A percentile compares a stretch with the other conserved stretches of the same genome.
These are phyloP conservation scores for Schizophyllum commune DNA, from an alignment of 1,284 basidiomycete genomes.

Conservation along the genomic window DNA sequence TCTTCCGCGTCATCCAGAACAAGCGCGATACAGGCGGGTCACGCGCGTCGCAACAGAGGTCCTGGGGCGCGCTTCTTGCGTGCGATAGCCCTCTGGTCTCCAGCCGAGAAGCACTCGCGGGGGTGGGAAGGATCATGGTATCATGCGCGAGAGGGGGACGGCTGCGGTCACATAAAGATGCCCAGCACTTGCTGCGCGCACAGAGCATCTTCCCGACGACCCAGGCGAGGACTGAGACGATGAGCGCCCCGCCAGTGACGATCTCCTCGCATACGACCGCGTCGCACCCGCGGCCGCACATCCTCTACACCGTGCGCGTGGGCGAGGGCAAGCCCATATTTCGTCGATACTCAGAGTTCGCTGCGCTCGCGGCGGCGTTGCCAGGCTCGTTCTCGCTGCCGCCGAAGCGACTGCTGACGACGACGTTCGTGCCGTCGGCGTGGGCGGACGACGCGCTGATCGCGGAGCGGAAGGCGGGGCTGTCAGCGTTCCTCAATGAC, in stretches of 20 bases:
- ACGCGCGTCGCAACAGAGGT: background rate
- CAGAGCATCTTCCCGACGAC: background rate
- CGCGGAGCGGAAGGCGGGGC: slow-evolving; percentile 41
- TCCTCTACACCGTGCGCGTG: slow-evolving; percentile 30
- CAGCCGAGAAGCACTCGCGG: background rate
- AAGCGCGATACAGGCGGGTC: background rate
- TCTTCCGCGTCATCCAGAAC: background rate
- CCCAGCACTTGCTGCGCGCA: background rate
- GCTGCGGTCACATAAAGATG: background rate
- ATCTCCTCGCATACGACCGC: slow-evolving; percentile 41
- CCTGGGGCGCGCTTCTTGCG: background rate
- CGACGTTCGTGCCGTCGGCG: slow-evolving; percentile 40
- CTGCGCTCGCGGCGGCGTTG: slow-evolving; percentile 31
- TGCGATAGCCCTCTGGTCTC: background rate
- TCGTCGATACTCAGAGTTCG: slow-evolving; percentile 25
- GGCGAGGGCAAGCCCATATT: background rate
- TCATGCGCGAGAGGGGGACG: background rate
- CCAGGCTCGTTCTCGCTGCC: slow-evolving; percentile 34
- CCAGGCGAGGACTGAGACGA: background rate
- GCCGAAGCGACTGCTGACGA: slow-evolving; percentile 40
- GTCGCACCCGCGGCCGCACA: slow-evolving; percentile 42
- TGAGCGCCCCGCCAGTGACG: slow-evolving; percentile 14
- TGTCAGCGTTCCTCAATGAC: slow-evolving; percentile 34
- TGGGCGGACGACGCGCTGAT: slow-evolving; percentile 47
- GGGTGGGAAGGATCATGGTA: background rate